Base-by-base conservation (phyloP, 192 early-diverging fungal genomes). In the Coemansia javaensis region DNA sequence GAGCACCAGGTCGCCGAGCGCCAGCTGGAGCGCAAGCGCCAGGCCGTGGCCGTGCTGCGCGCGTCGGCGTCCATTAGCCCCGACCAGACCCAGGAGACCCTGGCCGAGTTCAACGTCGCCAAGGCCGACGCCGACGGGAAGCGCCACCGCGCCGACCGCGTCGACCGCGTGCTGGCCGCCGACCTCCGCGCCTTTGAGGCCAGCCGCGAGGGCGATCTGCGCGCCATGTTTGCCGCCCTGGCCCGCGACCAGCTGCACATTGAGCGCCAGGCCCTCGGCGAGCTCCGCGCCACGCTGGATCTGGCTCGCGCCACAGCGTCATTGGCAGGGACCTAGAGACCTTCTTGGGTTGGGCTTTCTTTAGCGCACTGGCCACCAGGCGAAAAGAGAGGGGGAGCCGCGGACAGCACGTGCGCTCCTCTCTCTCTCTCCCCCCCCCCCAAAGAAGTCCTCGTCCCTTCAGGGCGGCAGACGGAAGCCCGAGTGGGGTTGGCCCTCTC, bases 1-100 rank as follows among this genome's bases (percentile, higher is more conserved):
- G 76, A 78, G 38, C 65, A 69, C 48, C 68, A 78, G 42, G 65
- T 66, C 10, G 56, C 66, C 1, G 54, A 63, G 49, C 64, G 66
- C 6, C 69, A 73, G 56, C 48, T 73, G 30, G 70, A 73, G 53
- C 68, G 70, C 46, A 68, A 70, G 55, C 46, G 61, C 16, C 76
- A 78, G 58, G 50, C 70, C 10, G 66, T 74, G 15, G 70, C 70
- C 1, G 76, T 69, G 35, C 59, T 78, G 38, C 54, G 65, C 17
- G 49, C 70, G 17, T 68, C 76, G 44, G 47, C 65, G 2, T 53
- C 50, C 13, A 78, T 78, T 47, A 57, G 56, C 28, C 20, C 66
- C 0, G 76, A 61, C 11, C 68, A 64, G 24, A 63, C 53, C 21
- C 62, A 72, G 36, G 68, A 74, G 32, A 63, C 70, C 9, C 57